These are phyloP conservation scores for Exserohilum turcica DNA, from an alignment of 2,329 filamentous ascomycete species.

Conservation along the genomic window DNA sequence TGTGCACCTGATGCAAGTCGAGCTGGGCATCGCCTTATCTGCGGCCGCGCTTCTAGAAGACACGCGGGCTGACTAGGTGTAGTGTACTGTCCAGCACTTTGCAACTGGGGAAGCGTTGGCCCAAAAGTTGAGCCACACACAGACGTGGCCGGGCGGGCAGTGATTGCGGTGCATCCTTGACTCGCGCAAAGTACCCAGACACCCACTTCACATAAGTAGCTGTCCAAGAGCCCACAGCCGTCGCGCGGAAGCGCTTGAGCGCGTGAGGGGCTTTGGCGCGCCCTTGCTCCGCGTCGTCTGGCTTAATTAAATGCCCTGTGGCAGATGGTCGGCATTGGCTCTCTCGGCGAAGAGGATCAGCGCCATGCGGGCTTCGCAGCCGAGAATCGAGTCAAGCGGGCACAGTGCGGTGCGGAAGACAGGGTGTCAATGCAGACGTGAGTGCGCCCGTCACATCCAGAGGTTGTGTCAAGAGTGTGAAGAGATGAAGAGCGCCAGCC, in stretches of 20 bases:
- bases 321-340: constrained; percentile 27
- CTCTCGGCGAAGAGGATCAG: constrained; percentile 1
- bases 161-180: not conserved
- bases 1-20: constrained; percentile 37
- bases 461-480: constrained; percentile 20
- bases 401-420: constrained; percentile 12
- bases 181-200: not conserved
- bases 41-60: constrained; percentile 36
- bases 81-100: no score
- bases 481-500: constrained; percentile 22
- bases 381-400: constrained; percentile 11
- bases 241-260: constrained; percentile 11
- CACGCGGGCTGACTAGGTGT: constrained; percentile 27
- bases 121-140: constrained; percentile 19
- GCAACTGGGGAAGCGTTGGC: constrained; percentile 17
- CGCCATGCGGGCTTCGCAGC: constrained; percentile 6
- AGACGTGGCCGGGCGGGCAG: not conserved
- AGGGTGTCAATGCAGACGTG: constrained; percentile 23
- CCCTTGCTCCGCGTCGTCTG: constrained; percentile 14
- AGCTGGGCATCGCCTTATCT: constrained; percentile 30
- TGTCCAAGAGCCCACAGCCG: not conserved
- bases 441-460: constrained; percentile 26
- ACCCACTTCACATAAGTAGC: no score
- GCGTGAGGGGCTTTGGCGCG: constrained; percentile 1
- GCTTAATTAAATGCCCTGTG: constrained; percentile 30